phyloP scores from a whole-genome alignment of 768 basidiomycete species.

The Suillus cothurnatus region DNA sequence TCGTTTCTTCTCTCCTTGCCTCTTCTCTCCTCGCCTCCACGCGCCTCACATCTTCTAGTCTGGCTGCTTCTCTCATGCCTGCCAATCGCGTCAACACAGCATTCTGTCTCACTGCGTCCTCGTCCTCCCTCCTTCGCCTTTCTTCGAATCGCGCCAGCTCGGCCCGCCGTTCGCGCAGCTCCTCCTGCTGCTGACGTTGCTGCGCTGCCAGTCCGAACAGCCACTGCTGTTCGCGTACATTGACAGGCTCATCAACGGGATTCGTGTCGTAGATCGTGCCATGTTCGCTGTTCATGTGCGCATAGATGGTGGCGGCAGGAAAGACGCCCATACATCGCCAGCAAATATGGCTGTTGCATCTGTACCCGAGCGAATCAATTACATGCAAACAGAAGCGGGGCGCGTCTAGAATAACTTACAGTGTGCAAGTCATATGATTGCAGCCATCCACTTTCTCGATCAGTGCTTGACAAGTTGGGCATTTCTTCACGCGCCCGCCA shows the following conservation, averaged over 20 bases:
- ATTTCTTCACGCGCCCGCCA: conserved; percentile 61
- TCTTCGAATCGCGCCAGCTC: conserved; percentile 7
- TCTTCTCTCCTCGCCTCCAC: not conserved
- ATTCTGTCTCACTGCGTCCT: not conserved
- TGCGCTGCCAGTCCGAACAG: conserved; percentile 17
- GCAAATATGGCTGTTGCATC: conserved; percentile 76
- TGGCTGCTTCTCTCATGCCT: not conserved
- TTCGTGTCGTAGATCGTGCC: conserved; percentile 29
- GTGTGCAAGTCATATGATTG: conserved; percentile 75
- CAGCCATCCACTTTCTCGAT: conserved; percentile 77
- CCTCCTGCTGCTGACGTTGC: conserved; percentile 13
- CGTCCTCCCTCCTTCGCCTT: conserved; percentile 1
- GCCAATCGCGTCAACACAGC: not conserved
- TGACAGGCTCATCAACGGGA: conserved; percentile 8
- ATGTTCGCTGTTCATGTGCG: conserved; percentile 40
- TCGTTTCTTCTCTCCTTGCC: not conserved
- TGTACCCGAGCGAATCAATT: conserved; percentile 19
- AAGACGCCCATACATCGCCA: conserved; percentile 62
- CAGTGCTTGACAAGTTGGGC: conserved; percentile 66
- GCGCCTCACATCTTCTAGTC: not conserved
- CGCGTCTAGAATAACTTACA: conserved; percentile 13
- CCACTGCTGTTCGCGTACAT: conserved; percentile 26
- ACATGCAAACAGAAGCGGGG: too few species aligned
- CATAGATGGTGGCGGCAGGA: conserved; percentile 29
- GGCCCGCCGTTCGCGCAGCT: not conserved